phyloP scores from a whole-genome alignment of 805 yeast species.

The Nakazawaea ambrosiae region DNA sequence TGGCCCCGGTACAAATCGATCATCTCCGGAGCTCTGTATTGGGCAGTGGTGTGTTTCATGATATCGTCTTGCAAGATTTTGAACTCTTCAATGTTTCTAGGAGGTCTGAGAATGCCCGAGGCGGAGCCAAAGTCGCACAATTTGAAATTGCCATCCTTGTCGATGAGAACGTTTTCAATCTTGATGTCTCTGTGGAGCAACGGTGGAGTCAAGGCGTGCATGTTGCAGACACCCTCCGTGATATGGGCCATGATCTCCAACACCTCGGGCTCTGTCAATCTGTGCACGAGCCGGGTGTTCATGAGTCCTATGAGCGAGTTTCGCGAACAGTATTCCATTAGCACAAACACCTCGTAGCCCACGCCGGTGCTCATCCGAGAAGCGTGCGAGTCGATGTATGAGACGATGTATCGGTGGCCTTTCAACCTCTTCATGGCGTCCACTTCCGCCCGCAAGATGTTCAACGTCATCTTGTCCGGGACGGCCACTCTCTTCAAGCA shows the following conservation, averaged over 20 bases:
- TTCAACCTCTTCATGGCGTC: conserved; percentile 91
- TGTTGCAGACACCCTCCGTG: conserved; percentile 67
- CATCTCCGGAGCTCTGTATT: conserved; percentile 83
- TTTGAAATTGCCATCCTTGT: conserved; percentile 52
- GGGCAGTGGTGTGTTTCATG: conserved; percentile 77
- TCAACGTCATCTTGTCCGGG: conserved; percentile 80
- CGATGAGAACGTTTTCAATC: conserved; percentile 71
- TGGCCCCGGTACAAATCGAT: conserved; percentile 59
- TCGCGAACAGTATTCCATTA: conserved; percentile 75
- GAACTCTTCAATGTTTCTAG: conserved; percentile 54
- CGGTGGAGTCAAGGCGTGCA: conserved; percentile 69
- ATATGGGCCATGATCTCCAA: conserved; percentile 62
- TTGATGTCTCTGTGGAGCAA: conserved; percentile 75
- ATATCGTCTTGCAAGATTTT: conserved; percentile 58
- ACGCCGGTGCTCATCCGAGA: conserved; percentile 47
- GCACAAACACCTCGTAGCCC: conserved; percentile 70
- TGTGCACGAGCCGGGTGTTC: conserved; percentile 62
- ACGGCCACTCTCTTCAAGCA: conserved; percentile 94
- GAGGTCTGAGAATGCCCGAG: conserved; percentile 56
- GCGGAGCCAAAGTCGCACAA: conserved; percentile 83
- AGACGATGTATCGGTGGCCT: conserved; percentile 75
- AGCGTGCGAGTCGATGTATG: conserved; percentile 94
- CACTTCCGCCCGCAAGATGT: conserved; percentile 85
- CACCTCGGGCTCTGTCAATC: conserved; percentile 63
- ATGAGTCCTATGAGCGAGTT: conserved; percentile 75